Percentiles rank a stretch among this genome's conserved stretches.
These are phyloP conservation scores for Wickerhamia fluorescens DNA, from an alignment of 805 yeast species.

Conservation along the genomic window DNA sequence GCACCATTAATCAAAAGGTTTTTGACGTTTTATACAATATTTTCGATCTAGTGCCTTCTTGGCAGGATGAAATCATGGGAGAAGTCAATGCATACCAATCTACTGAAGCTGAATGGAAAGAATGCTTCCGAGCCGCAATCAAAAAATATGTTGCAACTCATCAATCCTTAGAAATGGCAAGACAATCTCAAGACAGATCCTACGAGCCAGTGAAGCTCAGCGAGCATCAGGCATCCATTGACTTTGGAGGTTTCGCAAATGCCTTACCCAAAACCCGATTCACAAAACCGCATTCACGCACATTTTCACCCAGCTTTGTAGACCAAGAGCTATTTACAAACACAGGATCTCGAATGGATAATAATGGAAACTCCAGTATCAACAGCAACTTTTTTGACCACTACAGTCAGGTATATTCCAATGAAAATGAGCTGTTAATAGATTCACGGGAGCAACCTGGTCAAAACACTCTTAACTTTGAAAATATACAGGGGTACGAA, in stretches of 20 bases:
- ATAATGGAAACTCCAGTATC: no score
- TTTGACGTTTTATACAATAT: conserved; percentile 20
- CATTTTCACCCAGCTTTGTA: conserved; percentile 1
- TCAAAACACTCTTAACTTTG: background rate
- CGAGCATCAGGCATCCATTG: conserved; percentile 32
- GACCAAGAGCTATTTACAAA: no score
- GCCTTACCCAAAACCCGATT: conserved; percentile 15
- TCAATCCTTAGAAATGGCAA: conserved; percentile 22
- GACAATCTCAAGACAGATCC: conserved; percentile 13
- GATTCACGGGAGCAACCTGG: background rate
- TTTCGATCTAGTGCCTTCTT: conserved; percentile 22
- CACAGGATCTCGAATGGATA: background rate
- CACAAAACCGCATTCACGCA: conserved; percentile 1
- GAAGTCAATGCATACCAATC: conserved; percentile 19
- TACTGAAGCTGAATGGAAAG: conserved; percentile 26
- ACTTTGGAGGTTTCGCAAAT: conserved; percentile 31
- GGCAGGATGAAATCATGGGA: conserved; percentile 24
- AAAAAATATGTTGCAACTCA: conserved; percentile 21
- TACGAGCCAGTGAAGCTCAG: conserved; percentile 27
- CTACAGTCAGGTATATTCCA: conserved; percentile 14
- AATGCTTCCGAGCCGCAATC: conserved; percentile 21
- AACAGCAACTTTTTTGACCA: conserved; percentile 6
- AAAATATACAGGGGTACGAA: background rate
- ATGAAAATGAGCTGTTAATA: conserved; percentile 4
- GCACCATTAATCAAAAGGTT: conserved; percentile 18